Base-by-base conservation (phyloP, 2,329 filamentous ascomycete genomes). In the Verticillium albo-atrum region DNA sequence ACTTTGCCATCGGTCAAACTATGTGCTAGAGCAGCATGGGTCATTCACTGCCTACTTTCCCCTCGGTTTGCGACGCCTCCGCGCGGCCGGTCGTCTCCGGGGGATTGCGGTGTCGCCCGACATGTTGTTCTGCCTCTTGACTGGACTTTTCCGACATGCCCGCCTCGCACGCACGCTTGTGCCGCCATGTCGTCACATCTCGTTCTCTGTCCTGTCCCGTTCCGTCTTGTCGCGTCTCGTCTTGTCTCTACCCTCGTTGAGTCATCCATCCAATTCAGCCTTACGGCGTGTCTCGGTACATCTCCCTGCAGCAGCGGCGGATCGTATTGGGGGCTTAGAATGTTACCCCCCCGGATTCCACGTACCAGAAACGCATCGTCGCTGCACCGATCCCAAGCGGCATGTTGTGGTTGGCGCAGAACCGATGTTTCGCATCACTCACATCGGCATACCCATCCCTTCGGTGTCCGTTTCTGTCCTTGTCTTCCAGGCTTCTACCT, bases 1-100 rank as follows among this genome's bases (percentile, higher is more conserved):
- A 72, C 83, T 79, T 82, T 75, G 70, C 72, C 76, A 68, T 77
- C 77, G 82, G 82, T 85, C 82, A 85, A 82, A 84, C 82, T 82
- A 73, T 74, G 79, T 84, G 82, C 82, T 69, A 85, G 81, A 85
- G 61, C 61, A 77, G 82, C 59, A 65, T 64, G 58, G 58, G 67
- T 66, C 25, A 56, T 27, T 47, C 54, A 47, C 25, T 27, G 23
- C 42, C 42, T 34, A 6, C 3, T 28, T 56, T 35, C 12, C 12
- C n/a, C 34, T 47, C 25, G 34, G 35, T 37, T 56, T 47, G 34
- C 54, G 34, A 26, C 54, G 54, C 35, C 32, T 56, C 30, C 20
- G 34, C 6, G 54, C 54, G 70, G 61, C 61, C 42, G 20, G n/a
- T 50, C 42, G n/a, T 25, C 20, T n/a, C 42, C 42, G 42, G 20